A percentile compares a stretch with the other conserved stretches of the same genome.
phyloP scores from a whole-genome alignment of 2,329 filamentous ascomycete species.

The Ophiostoma perfectum region DNA sequence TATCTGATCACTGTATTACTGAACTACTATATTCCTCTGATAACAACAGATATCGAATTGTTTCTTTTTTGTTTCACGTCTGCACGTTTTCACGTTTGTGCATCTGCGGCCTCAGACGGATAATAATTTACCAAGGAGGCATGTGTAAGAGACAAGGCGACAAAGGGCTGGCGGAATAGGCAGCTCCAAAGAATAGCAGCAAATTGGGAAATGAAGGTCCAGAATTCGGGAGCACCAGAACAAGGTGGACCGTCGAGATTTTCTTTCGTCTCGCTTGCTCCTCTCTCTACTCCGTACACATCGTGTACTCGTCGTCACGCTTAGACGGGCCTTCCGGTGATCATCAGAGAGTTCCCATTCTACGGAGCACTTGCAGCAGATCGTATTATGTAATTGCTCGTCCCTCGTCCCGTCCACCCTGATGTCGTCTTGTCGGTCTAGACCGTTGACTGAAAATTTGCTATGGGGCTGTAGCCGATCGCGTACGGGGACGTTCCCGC shows the following conservation, averaged over 20 bases:
- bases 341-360: background rate
- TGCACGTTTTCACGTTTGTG: too few relatives aligned
- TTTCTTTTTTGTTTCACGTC: too few relatives aligned
- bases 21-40: too few relatives aligned
- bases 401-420: background rate
- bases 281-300: background rate
- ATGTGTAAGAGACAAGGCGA: too few relatives aligned
- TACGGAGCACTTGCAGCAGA: too few relatives aligned
- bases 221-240: background rate
- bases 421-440: background rate
- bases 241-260: background rate
- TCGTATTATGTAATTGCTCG: background rate
- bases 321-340: conserved; percentile 5
- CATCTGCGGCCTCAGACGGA: too few relatives aligned
- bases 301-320: conserved; percentile 14
- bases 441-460: background rate
- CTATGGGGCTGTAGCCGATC: background rate
- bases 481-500: background rate
- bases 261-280: background rate
- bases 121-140: too few relatives aligned
- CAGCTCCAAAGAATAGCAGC: too few relatives aligned
- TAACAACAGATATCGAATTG: too few relatives aligned
- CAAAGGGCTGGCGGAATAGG: too few relatives aligned
- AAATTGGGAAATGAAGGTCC: background rate
- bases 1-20: too few relatives aligned